These are phyloP conservation scores for Candida parachauliodes DNA, from an alignment of 805 yeast species.

Conservation along the genomic window DNA sequence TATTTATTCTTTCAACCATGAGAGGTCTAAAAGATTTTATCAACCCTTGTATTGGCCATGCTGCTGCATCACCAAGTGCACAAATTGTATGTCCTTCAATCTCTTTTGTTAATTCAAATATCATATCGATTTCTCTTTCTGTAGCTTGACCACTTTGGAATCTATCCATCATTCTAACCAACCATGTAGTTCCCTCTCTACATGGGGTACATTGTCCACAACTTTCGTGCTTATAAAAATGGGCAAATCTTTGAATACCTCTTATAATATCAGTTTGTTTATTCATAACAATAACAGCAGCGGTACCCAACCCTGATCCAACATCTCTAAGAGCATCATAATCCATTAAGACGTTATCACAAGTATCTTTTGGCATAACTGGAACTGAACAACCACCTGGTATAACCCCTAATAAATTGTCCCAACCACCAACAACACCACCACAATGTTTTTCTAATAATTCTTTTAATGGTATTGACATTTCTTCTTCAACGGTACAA, in stretches of 20 bases:
- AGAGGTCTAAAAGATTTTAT: slow-evolving; percentile 82
- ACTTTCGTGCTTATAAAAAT: slow-evolving; percentile 87
- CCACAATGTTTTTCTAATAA: slow-evolving; percentile 87
- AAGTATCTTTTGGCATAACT: slow-evolving; percentile 61
- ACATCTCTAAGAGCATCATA: slow-evolving; percentile 81
- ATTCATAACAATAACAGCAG: slow-evolving; percentile 90
- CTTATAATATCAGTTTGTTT: slow-evolving; percentile 80
- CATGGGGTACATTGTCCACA: slow-evolving; percentile 96
- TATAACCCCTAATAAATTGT: slow-evolving; percentile 78
- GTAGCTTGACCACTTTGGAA: slow-evolving; percentile 75
- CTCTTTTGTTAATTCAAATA: slow-evolving; percentile 78
- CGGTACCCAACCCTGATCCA: slow-evolving; percentile 88
- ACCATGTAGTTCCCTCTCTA: slow-evolving; percentile 90
- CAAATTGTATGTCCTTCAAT: slow-evolving; percentile 91
- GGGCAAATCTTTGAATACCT: slow-evolving; percentile 80
- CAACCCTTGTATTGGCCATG: slow-evolving; percentile 91
- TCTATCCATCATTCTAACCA: slow-evolving; percentile 80
- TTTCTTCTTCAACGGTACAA: slow-evolving; percentile 90
- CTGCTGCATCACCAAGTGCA: slow-evolving; percentile 90
- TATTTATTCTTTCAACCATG: slow-evolving; percentile 69
- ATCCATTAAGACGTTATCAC: slow-evolving; percentile 78
- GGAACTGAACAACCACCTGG: slow-evolving; percentile 94
- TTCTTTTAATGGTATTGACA: slow-evolving; percentile 84
- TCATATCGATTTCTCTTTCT: slow-evolving; percentile 78
- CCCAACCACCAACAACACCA: slow-evolving; percentile 92